Percentiles rank a stretch among this genome's conserved stretches.
Conservation (phyloP, 257 asterid genomes). For the Solanum infundibuliforme region DNA sequence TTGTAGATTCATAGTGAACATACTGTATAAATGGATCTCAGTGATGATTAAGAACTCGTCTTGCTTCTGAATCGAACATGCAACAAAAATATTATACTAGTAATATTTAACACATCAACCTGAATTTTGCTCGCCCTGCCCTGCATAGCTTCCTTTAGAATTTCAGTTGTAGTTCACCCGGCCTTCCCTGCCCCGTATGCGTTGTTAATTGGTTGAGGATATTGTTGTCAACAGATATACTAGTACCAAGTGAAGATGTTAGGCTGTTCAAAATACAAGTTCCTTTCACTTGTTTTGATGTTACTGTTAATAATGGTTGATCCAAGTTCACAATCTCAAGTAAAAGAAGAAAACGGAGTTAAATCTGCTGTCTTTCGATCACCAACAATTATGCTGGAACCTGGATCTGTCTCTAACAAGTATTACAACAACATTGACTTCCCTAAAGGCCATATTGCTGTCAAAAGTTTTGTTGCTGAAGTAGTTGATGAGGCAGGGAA, state of each 20-base stretch:
- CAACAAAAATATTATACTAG: no score
- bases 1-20: no score
- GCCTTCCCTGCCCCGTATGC: background rate
- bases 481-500: conserved; percentile 27
- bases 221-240: background rate
- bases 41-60: no score
- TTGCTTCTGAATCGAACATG: no score
- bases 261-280: background rate
- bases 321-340: conserved; percentile 1
- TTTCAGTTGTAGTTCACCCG: no score
- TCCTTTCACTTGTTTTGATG: background rate
- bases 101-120: no score
- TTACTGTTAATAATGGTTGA: background rate
- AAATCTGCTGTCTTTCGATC: conserved; percentile 22
- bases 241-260: background rate
- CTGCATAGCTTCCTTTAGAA: no score
- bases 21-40: no score
- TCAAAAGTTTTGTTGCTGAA: conserved; percentile 26
- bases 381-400: conserved; percentile 19
- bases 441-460: conserved; percentile 31
- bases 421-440: conserved; percentile 13
- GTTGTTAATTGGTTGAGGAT: background rate
- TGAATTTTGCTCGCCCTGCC: no score
- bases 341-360: conserved; percentile 1
- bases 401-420: conserved; percentile 20